These are phyloP conservation scores for Phellinidium pouzarii DNA, from an alignment of 1,284 basidiomycete species.

Conservation along the genomic window DNA sequence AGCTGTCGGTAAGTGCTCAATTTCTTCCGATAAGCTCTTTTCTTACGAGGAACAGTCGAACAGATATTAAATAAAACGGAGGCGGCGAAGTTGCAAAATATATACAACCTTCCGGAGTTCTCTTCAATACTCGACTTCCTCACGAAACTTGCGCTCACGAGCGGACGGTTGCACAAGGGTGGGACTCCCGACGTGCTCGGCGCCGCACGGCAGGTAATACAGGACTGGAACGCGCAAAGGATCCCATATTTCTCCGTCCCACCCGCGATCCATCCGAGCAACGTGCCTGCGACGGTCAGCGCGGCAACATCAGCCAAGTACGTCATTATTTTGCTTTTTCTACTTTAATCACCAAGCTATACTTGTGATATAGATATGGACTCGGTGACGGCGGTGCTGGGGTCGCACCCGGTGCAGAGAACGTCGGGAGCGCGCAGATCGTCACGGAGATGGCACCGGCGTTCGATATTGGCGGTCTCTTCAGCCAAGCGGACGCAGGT, in stretches of 20 bases:
- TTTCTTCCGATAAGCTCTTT: constrained; percentile 10
- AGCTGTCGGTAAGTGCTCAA: constrained; percentile 60
- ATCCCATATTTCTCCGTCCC: constrained; percentile 86
- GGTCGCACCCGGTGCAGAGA: constrained; percentile 64
- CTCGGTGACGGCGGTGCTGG: constrained; percentile 23
- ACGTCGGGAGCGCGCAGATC: constrained; percentile 70
- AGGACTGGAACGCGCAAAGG: constrained; percentile 96
- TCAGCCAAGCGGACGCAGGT: constrained; percentile 67
- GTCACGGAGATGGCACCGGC: constrained; percentile 58
- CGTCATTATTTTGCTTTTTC: background rate
- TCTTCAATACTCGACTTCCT: constrained; percentile 77
- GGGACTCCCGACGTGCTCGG: constrained; percentile 87
- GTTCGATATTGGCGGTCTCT: constrained; percentile 70
- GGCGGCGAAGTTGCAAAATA: constrained; percentile 60
- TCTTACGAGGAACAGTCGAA: constrained; percentile 53
- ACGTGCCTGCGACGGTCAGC: constrained; percentile 50
- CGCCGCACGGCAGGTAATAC: constrained; percentile 79
- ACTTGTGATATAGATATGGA: background rate
- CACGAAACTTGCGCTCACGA: constrained; percentile 82
- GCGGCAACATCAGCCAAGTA: constrained; percentile 11
- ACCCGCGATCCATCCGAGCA: constrained; percentile 71
- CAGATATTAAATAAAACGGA: constrained; percentile 76
- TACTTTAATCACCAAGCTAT: background rate
- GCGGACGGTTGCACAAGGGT: constrained; percentile 86
- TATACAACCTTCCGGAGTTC: constrained; percentile 79